Base-by-base conservation (phyloP, 768 basidiomycete genomes). In the Boletus subcaerulescens region DNA sequence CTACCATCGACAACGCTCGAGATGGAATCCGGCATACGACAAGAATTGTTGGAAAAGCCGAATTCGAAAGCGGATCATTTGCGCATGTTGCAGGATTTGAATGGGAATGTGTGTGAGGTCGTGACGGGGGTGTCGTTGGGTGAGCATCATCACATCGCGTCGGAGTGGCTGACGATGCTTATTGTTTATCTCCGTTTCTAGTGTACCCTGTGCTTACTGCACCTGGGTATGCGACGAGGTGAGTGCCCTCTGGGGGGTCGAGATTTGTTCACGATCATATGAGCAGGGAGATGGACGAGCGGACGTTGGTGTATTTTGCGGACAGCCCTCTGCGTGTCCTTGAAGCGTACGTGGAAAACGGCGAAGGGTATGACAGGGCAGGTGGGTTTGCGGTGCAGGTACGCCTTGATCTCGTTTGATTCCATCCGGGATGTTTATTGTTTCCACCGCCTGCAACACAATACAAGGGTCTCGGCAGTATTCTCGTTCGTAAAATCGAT, bases 351-450 rank as follows among this genome's bases (percentile, higher is more conserved):
- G 91, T 84, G 18, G 85, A 92, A 35, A 87, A 80, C 50, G 89
- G 86, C 7, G 94, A 97, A 73, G 94, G 94, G 0, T 67, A 85
- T 40, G 89, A 93, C 64, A 80, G 93, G 18, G 95, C 96, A 0
- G 96, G 96, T 4, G 96, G 96, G 0, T 98, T 98, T 67, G 93
- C 93, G 2, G 84, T 93, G 39, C 96, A 98, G 78, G 93, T 92
- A 41, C 29, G 59, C 18, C 12, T 32, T 32, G 36, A 3, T 10
- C 12, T 22, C 32, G 26, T 11, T 35, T 13, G 32, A 35, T 14
- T 2, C 11, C 10, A n/a, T 12, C 17, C 44, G 17, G 17, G 9
- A 36, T 36, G 35, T 36, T 36, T 7, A 36, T 36, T 5, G 35
- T 17, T 4, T 35, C 13, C 11, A 36, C 11, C 13, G 35, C 2